These are phyloP conservation scores for Oryza coarctata DNA, from an alignment of 176 grass and related monocot genomes.

Conservation along the genomic window DNA sequence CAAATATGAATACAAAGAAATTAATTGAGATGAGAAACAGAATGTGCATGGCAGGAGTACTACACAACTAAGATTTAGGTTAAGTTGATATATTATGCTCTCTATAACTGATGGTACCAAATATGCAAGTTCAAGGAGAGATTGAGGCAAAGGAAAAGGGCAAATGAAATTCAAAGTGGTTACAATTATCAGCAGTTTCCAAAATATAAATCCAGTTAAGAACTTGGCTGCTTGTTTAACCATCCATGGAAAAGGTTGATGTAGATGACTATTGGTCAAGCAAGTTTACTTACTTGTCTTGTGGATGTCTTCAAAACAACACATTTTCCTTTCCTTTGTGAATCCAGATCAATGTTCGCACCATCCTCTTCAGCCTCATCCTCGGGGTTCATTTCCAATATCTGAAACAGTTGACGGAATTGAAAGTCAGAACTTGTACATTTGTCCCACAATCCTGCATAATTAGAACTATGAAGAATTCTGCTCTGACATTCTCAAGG, in stretches of 20 bases:
- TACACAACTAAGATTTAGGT: neutral
- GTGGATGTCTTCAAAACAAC: constrained; percentile 44
- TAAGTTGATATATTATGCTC: neutral
- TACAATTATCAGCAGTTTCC: neutral
- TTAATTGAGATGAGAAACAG: neutral
- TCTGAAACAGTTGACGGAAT: constrained; percentile 42
- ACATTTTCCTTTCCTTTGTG: constrained; percentile 68
- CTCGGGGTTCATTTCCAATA: constrained; percentile 95
- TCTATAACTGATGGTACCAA: neutral
- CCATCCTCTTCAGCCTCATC: constrained; percentile 93
- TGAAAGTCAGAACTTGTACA: neutral
- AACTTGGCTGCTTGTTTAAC: neutral
- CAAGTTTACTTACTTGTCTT: constrained; percentile 30
- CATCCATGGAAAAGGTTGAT: neutral
- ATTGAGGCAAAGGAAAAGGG: neutral
- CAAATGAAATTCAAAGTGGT: neutral
- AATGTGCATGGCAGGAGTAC: neutral
- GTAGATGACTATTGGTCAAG: neutral
- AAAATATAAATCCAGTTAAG: neutral
- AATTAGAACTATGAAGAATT: neutral
- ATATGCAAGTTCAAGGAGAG: neutral
- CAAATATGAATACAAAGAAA: constrained; percentile 3
- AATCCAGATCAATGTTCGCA: constrained; percentile 88
- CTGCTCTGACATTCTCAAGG: neutral
- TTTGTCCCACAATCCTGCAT: neutral